Conservation (phyloP, 495 filamentous ascomycete genomes). For the Neurospora cerealis region DNA sequence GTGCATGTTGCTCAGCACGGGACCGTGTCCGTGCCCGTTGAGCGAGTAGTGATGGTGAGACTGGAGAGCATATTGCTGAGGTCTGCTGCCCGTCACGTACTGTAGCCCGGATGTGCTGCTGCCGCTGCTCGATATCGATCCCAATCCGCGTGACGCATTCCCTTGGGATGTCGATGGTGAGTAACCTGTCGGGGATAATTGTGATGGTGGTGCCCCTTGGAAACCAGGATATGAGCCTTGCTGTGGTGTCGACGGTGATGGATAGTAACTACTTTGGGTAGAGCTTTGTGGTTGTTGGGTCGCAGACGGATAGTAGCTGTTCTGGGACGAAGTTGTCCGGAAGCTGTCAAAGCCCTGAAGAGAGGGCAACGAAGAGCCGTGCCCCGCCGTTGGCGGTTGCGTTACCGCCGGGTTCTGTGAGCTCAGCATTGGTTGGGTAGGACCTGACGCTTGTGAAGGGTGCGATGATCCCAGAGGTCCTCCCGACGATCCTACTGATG, state of each 20-base stretch:
- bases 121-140: constrained; percentile 37
- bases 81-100: background rate
- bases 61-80: background rate
- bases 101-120: background rate
- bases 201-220: constrained; percentile 29
- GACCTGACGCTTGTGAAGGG: constrained; percentile 15
- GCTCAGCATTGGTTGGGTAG: constrained; percentile 7
- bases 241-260: constrained; percentile 57
- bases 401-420: constrained; percentile 27
- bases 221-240: constrained; percentile 48
- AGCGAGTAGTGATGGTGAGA: background rate
- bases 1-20: constrained; percentile 68
- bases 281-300: constrained; percentile 17
- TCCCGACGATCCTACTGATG: constrained; percentile 22
- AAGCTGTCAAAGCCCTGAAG: constrained; percentile 33
- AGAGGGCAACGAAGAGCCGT: background rate
- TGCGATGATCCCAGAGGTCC: constrained; percentile 15
- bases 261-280: constrained; percentile 42
- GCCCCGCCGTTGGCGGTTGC: constrained; percentile 45
- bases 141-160: constrained; percentile 20
- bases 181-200: constrained; percentile 12
- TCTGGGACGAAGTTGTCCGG: constrained; percentile 33
- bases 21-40: constrained; percentile 38
- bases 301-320: constrained; percentile 1
- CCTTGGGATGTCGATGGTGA: constrained; percentile 8